A percentile compares a stretch with the other conserved stretches of the same genome.
phyloP scores from a whole-genome alignment of 1,139 yeast species.

The Geotrichum carabidarum region DNA sequence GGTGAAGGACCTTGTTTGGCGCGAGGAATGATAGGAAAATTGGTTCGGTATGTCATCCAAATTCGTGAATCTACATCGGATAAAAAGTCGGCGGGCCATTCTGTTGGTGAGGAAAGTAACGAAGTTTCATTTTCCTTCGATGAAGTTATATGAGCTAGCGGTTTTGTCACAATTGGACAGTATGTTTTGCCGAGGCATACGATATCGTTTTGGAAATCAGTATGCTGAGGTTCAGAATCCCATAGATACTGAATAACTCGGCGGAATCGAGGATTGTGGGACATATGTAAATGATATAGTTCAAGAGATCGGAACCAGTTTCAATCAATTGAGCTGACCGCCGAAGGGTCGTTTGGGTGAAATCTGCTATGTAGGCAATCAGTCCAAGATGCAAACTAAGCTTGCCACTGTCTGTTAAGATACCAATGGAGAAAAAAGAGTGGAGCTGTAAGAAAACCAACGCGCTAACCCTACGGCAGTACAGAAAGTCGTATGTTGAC shows the following conservation, averaged over 20 bases:
- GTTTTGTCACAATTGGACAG: slow-evolving; percentile 9
- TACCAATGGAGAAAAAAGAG: no score
- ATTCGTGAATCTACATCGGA: slow-evolving; percentile 53
- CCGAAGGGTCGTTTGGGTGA: no score
- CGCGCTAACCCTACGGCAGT: no score
- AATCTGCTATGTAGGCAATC: no score
- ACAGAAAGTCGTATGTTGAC: no score
- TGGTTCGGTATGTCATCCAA: slow-evolving; percentile 80
- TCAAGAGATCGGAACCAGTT: not conserved
- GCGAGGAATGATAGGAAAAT: slow-evolving; percentile 64
- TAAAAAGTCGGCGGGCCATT: slow-evolving; percentile 50
- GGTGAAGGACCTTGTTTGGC: slow-evolving; percentile 71
- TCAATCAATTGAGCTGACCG: no score
- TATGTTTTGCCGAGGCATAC: slow-evolving; percentile 43
- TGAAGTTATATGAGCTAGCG: not conserved
- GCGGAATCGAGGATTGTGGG: slow-evolving; percentile 18
- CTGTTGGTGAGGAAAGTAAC: slow-evolving; percentile 6
- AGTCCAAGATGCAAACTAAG: not conserved
- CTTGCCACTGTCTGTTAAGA: not conserved
- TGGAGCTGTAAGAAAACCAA: no score
- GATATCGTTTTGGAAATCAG: slow-evolving; percentile 39
- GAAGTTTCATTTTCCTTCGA: not conserved
- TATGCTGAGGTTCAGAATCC: slow-evolving; percentile 43
- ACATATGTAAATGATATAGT: not conserved
- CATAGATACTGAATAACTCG: slow-evolving; percentile 42